Base-by-base conservation (phyloP, 2,329 filamentous ascomycete species). In the Trichoderma sp. region DNA sequence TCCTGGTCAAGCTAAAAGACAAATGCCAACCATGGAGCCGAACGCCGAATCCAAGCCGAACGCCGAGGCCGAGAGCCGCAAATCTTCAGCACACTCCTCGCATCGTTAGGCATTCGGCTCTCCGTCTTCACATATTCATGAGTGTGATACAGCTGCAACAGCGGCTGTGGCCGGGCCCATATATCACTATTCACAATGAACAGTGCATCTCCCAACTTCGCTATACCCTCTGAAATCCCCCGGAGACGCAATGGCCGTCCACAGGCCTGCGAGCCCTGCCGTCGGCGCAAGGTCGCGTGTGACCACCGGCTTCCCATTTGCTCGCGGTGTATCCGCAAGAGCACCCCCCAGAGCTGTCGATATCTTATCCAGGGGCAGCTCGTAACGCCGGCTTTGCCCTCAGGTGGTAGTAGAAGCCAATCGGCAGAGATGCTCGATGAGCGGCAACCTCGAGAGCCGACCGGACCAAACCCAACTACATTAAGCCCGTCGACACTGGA, bases 231-330 rank as follows among this genome's bases (percentile, higher is more conserved):
- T 53, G 57, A 51, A 62, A 24, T 62, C 6, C 69, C 36, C 56
- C 69, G 70, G 36, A 47, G 70, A 24, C 62, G 63, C 18, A 71
- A 71, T 36, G 70, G 70, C 15, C 62, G 70, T n/a, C 70, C 62
- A 4, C 70, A 71, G 28, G 63, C 70, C 15, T 71, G 70, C 56
- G 70, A 71, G 53, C 63, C 63, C 6, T 71, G 70, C 53, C 70
- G 70, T 21, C 70, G 70, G 51, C 63, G 70, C 34, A 71, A 71
- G 18, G 70, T 71, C 39, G 70, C 70, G 18, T 71, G 70, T 39
- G 70, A 71, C 70, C 70, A 71, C 64, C 36, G 63, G 32, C 70
- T 71, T 18, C 70, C 70, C 26, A 68, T 71, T 53, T 71, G 70
- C 70, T 71, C 70, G 12, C 47, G 70, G 15, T 71, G 70, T 28